Percentiles rank a stretch among this genome's conserved stretches.
Evolutionary conservation across 495 filamentous ascomycete species (phyloP).

Genomic region (Penicillium cataractarum): DNA sequence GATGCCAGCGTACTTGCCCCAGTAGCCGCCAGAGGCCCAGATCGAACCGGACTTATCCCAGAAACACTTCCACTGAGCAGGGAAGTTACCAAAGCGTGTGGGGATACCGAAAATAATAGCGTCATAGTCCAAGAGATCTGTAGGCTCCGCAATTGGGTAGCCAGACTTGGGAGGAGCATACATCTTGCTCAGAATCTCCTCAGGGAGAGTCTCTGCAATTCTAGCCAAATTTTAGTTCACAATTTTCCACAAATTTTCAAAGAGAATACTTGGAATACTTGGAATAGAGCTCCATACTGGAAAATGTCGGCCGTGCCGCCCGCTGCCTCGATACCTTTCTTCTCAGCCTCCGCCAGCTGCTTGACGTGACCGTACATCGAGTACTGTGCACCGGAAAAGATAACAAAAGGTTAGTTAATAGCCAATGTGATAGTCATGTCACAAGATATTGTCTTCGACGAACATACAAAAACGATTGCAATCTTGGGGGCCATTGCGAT

Average conservation of each 20-base stretch:
- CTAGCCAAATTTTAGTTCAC: conserved; percentile 48
- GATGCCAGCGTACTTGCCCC: conserved; percentile 89
- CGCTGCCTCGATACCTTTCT: conserved; percentile 85
- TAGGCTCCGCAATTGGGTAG: conserved; percentile 69
- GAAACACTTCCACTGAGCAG: conserved; percentile 93
- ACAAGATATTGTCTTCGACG: no score
- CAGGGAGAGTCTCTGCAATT: conserved; percentile 81
- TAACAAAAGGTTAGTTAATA: no score
- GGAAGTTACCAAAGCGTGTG: conserved; percentile 97
- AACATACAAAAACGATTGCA: conserved; percentile 84
- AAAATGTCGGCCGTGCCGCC: conserved; percentile 78
- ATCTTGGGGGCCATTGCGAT: conserved; percentile 88
- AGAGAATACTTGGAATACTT: background rate
- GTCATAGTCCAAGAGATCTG: conserved; percentile 76
- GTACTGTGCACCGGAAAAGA: conserved; percentile 64
- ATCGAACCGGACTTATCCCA: conserved; percentile 81
- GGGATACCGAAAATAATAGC: conserved; percentile 94
- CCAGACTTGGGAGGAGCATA: conserved; percentile 78
- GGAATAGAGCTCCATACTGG: conserved; percentile 69
- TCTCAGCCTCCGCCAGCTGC: conserved; percentile 84
- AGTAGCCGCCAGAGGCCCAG: conserved; percentile 74
- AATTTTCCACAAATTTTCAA: no score
- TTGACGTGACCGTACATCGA: conserved; percentile 94
- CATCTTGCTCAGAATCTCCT: conserved; percentile 86
- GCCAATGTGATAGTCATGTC: no score